Evolutionary conservation across 164 flowering plant species (phyloP).

Genomic region (Pachysandra terminalis): DNA sequence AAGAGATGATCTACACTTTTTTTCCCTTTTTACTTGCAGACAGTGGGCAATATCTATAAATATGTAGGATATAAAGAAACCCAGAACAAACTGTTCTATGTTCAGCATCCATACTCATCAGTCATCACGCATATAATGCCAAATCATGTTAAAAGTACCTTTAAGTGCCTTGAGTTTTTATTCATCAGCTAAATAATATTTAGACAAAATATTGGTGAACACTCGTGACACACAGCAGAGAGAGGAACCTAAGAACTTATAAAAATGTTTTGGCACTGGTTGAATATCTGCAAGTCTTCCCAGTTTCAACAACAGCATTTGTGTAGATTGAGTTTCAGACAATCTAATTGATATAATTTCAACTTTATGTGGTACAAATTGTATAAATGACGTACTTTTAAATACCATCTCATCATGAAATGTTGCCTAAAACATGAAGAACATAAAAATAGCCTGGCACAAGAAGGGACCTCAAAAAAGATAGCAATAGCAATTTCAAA

Average conservation of each 20-base stretch:
- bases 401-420: background rate
- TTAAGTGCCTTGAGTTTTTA: background rate
- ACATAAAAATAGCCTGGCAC: background rate
- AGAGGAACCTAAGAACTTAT: background rate
- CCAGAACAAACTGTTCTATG: background rate
- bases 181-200: background rate
- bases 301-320: background rate
- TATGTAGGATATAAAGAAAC: background rate
- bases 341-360: background rate
- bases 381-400: background rate
- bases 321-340: background rate
- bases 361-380: background rate
- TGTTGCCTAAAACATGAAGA: background rate
- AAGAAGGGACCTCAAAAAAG: too few relatives aligned
- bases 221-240: background rate
- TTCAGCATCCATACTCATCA: background rate
- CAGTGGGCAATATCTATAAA: background rate
- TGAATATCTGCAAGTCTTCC: background rate
- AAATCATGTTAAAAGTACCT: background rate
- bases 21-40: background rate
- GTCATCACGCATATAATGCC: background rate
- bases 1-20: background rate
- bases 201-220: background rate
- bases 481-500: background rate
- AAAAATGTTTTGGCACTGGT: background rate